Percentiles rank a stretch among this genome's conserved stretches.
Evolutionary conservation across 805 yeast species (phyloP).

Genomic region (Saccharomycopsis fibuligera): DNA sequence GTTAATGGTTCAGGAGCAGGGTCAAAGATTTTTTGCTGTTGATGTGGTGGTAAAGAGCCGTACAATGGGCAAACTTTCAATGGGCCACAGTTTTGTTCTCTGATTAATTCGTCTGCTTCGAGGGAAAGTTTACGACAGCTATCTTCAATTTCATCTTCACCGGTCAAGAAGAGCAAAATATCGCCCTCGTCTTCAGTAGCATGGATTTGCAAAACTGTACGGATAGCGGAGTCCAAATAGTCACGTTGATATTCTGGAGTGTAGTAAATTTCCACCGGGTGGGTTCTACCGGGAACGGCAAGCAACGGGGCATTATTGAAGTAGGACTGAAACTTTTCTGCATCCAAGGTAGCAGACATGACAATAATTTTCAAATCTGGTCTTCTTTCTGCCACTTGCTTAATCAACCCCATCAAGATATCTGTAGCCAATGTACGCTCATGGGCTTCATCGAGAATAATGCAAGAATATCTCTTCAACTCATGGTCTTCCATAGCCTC

Average conservation of each 20-base stretch:
- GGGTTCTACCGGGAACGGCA: conserved; percentile 97
- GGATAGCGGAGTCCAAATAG: conserved; percentile 87
- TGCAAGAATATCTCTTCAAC: conserved; percentile 73
- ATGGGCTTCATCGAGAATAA: conserved; percentile 95
- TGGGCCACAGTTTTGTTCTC: conserved; percentile 91
- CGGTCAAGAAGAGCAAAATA: conserved; percentile 78
- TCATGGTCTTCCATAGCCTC: conserved; percentile 97
- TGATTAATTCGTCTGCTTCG: conserved; percentile 81
- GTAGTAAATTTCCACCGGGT: conserved; percentile 93
- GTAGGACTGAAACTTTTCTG: conserved; percentile 88
- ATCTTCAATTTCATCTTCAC: conserved; percentile 97
- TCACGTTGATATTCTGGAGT: conserved; percentile 96
- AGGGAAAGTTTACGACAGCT: conserved; percentile 83
- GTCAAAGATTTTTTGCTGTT: conserved; percentile 89
- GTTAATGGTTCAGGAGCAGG: conserved; percentile 75
- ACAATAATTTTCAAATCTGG: conserved; percentile 86
- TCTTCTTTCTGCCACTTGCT: conserved; percentile 72
- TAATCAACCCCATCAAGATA: conserved; percentile 89
- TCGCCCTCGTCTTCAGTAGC: conserved; percentile 96
- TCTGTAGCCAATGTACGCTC: conserved; percentile 96
- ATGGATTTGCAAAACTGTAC: conserved; percentile 94
- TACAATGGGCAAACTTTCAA: conserved; percentile 84
- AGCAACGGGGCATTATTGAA: conserved; percentile 88
- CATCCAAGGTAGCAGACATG: conserved; percentile 98
- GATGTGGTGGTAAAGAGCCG: conserved; percentile 94